phyloP scores from a whole-genome alignment of 176 grass and related monocot genomes.

The Oryza rufipogon region DNA sequence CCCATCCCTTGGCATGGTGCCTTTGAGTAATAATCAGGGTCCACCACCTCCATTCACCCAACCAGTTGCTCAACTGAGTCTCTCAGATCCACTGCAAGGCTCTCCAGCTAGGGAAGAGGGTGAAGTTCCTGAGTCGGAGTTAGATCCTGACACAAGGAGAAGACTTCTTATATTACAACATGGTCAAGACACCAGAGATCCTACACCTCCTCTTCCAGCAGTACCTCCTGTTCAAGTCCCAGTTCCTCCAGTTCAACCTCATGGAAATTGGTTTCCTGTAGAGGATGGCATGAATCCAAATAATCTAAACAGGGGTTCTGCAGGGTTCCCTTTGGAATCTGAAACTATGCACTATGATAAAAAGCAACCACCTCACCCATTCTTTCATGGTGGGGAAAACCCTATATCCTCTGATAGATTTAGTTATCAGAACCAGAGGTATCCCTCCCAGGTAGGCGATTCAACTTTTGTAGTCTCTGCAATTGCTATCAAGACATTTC shows the following conservation, averaged over 20 bases:
- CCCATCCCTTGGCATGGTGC: conserved; percentile 47
- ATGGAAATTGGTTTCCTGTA: conserved; percentile 68
- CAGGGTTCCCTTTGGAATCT: conserved; percentile 61
- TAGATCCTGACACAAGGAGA: conserved; percentile 97
- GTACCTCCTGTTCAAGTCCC: conserved; percentile 53
- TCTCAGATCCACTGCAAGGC: conserved; percentile 70
- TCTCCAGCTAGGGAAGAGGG: conserved; percentile 98
- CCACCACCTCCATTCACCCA: conserved; percentile 51
- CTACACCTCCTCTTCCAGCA: conserved; percentile 67
- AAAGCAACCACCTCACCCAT: conserved; percentile 57
- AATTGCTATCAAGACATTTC: conserved; percentile 28
- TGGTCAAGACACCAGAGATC: conserved; percentile 89
- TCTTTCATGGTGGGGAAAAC: conserved; percentile 60
- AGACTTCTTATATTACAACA: conserved; percentile 98
- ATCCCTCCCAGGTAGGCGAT: conserved; percentile 67
- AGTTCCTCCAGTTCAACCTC: conserved; percentile 69
- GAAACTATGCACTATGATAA: conserved; percentile 57
- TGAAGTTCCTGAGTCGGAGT: conserved; percentile 95
- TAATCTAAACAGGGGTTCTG: conserved; percentile 52
- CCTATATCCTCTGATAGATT: conserved; percentile 65
- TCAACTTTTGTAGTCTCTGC: conserved; percentile 22
- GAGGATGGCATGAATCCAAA: conserved; percentile 63
- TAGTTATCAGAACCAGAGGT: conserved; percentile 67
- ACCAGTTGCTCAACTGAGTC: conserved; percentile 55
- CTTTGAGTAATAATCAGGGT: conserved; percentile 49